Evolutionary conservation across 106 monocot genomes (phyloP), one percentile per base, ranked within the genome.

Genomic region (Triglochin maritima): DNA sequence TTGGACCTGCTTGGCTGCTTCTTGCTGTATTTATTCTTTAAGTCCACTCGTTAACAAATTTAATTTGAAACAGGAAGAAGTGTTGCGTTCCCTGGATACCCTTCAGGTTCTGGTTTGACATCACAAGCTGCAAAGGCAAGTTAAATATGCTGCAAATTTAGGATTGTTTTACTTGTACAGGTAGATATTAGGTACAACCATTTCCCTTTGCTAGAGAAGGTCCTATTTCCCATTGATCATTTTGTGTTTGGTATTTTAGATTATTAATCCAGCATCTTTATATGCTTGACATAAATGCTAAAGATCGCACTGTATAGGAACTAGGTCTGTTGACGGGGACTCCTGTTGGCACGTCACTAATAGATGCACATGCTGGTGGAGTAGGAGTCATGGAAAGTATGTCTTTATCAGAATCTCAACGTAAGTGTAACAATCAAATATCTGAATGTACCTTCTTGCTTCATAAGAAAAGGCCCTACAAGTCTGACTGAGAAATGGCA

Each of bases 281-380:
- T 6, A 44, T 47, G 5, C n/a, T 64, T 13, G 16, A 59, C 42
- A 59, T 29, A 29, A 29, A 29, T 29, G 29, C 29, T 49, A 52
- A 65, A 17, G 60, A 68, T 17, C 29, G 29, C 51, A 17, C 17
- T 52, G 49, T 66, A 52, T 70, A 96, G 96, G 90, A 96, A 58
- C 58, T 96, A 60, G 96, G 88, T 16, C 62, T 96, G 56, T 56
- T 81, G 55, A 69, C 80, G 78, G 90, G 96, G 17, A 96, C 84
- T 61, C 96, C 96, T 64, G 90, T 96, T 58, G 96, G 96, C 72
- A 88, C 90, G 57, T 90, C 96, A 41, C 72, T 96, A 56, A 86
- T 96, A 76, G 96, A 96, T 90, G 90, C 90, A 73, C 96, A 96
- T 84, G 90, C 96, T 71, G 96, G 96, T 74, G 96, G 96, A 41